These are phyloP conservation scores for Monotropa hypopitys DNA, from an alignment of 179 eudicot genomes.

Conservation along the genomic window DNA sequence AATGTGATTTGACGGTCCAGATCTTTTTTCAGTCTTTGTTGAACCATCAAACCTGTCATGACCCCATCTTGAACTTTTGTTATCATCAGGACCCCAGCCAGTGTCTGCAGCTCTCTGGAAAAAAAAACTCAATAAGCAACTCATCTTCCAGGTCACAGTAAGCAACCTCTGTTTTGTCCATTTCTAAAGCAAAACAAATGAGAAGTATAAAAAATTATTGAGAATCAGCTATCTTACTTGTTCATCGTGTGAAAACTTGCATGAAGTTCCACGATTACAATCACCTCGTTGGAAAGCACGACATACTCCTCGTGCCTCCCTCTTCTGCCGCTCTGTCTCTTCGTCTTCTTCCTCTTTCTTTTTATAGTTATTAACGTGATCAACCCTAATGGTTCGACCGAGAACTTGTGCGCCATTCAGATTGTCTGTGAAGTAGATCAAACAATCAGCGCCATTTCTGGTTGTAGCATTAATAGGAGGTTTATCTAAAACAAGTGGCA, in stretches of 20 bases:
- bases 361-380: slow-evolving; percentile 70
- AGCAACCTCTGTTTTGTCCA: not conserved
- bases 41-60: slow-evolving; percentile 44
- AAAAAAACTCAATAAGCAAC: slow-evolving; percentile 7
- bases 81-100: slow-evolving; percentile 82
- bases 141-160: not conserved
- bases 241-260: slow-evolving; percentile 85
- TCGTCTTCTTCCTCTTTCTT: slow-evolving; percentile 96
- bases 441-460: not conserved
- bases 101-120: slow-evolving; percentile 88
- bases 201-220: not conserved
- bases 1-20: slow-evolving; percentile 17
- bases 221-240: slow-evolving; percentile 27
- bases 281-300: slow-evolving; percentile 88
- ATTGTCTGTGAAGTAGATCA: slow-evolving; percentile 43
- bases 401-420: slow-evolving; percentile 75
- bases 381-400: slow-evolving; percentile 78
- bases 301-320: slow-evolving; percentile 89
- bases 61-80: slow-evolving; percentile 42
- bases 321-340: slow-evolving; percentile 56
- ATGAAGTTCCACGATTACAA: slow-evolving; percentile 69
- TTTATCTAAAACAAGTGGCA: slow-evolving; percentile 4
- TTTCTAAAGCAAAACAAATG: not conserved
- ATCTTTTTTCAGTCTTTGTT: slow-evolving; percentile 21
- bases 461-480: not conserved